These are phyloP conservation scores for Endocarpon pusillum DNA, from an alignment of 495 filamentous ascomycete species.

Conservation along the genomic window DNA sequence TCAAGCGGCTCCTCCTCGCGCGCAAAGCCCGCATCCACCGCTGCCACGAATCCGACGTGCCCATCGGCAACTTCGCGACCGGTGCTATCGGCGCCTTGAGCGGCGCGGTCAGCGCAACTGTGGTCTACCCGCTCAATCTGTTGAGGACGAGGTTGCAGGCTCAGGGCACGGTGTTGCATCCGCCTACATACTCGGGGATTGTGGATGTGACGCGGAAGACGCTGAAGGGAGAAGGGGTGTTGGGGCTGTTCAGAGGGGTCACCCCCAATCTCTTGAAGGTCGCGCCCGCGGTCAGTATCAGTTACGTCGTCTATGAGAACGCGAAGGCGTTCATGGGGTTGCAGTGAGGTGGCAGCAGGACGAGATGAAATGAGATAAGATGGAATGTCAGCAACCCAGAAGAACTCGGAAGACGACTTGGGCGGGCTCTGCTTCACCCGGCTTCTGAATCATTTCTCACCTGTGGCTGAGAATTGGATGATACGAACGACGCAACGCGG, in stretches of 20 bases:
- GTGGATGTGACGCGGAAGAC: conserved; percentile 73
- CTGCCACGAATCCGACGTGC: conserved; percentile 67
- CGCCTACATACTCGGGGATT: conserved; percentile 75
- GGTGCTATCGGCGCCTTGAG: conserved; percentile 75
- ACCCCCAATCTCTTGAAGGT: conserved; percentile 96
- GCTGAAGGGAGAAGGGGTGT: conserved; percentile 60
- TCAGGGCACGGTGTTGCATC: conserved; percentile 84
- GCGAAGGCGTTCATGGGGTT: conserved; percentile 64
- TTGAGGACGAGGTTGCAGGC: conserved; percentile 86
- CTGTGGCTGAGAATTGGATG: no score
- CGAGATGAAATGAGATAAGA: no score
- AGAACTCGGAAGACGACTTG: no score
- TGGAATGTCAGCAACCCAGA: no score
- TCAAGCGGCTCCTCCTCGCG: conserved; percentile 55
- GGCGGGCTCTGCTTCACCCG: no score
- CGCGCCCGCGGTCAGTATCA: conserved; percentile 88
- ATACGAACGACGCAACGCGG: no score
- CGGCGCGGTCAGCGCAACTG: conserved; percentile 80
- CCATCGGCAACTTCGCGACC: conserved; percentile 58
- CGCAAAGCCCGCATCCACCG: conserved; percentile 51
- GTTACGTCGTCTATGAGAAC: conserved; percentile 96
- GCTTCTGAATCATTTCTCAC: no score
- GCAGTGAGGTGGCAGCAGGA: conserved; percentile 24
- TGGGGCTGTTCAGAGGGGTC: conserved; percentile 84
- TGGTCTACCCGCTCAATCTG: conserved; percentile 91